These are phyloP conservation scores for Wickerhamiella kurtzmanii DNA, from an alignment of 805 yeast species.

Conservation along the genomic window DNA sequence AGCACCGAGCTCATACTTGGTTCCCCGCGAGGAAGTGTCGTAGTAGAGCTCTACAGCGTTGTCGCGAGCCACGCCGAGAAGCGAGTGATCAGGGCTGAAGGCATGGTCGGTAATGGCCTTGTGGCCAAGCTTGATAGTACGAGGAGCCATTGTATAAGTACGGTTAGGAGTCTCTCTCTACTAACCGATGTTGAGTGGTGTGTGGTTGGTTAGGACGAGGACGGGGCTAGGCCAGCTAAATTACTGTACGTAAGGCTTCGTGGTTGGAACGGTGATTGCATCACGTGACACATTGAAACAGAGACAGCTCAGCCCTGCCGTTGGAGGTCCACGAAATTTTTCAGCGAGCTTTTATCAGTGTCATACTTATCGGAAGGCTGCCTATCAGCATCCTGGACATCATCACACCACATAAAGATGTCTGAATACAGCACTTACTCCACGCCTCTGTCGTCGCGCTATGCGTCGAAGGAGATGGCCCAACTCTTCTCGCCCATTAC, in stretches of 20 bases:
- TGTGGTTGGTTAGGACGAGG: not conserved
- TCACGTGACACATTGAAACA: too few relatives aligned
- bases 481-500: constrained; percentile 80
- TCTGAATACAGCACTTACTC: constrained; percentile 53
- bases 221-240: too few relatives aligned
- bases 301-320: not conserved
- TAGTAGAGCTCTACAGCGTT: constrained; percentile 64
- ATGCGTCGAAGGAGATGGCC: constrained; percentile 97
- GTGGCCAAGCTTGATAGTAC: constrained; percentile 52
- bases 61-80: constrained; percentile 72
- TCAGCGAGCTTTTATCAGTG: too few relatives aligned
- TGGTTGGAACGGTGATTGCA: too few relatives aligned
- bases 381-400: too few relatives aligned
- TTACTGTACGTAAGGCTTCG: too few relatives aligned
- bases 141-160: constrained; percentile 8
- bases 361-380: too few relatives aligned
- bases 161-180: constrained; percentile 17
- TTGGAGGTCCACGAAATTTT: not conserved
- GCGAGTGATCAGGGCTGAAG: constrained; percentile 51
- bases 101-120: constrained; percentile 85
- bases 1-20: constrained; percentile 49
- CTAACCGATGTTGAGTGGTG: constrained; percentile 4
- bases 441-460: constrained; percentile 91
- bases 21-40: constrained; percentile 27
- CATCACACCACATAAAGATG: not conserved